phyloP scores from a whole-genome alignment of 2,329 filamentous ascomycete species.

The Talaromyces pinophilus region DNA sequence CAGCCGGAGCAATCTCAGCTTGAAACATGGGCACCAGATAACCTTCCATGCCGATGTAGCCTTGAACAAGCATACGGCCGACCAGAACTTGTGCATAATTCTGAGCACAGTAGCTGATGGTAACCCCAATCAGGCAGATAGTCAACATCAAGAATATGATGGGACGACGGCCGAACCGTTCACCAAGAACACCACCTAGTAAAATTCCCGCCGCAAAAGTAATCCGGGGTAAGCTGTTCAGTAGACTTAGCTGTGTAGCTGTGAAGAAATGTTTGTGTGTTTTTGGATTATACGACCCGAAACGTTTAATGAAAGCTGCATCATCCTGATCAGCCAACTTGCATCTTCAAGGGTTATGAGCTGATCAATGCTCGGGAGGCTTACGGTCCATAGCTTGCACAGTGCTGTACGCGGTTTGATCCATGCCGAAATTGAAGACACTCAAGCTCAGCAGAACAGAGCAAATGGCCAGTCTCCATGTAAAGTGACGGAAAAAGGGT shows the following conservation, averaged over 20 bases:
- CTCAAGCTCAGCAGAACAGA: not conserved
- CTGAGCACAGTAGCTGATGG: conserved; percentile 24
- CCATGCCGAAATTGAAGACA: conserved; percentile 15
- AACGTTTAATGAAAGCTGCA: not conserved
- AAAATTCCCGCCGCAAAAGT: conserved; percentile 12
- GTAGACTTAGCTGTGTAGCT: conserved; percentile 16
- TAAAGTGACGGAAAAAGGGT: conserved; percentile 3
- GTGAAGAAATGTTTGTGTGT: conserved; percentile 16
- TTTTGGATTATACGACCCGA: not conserved
- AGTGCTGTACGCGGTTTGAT: not conserved
- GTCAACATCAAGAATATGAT: conserved; percentile 22
- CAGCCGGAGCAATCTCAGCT: conserved; percentile 11
- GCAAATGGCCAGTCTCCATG: not conserved
- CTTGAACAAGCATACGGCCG: not conserved
- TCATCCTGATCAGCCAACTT: not conserved
- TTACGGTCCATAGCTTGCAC: conserved; percentile 3
- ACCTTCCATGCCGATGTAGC: conserved; percentile 10
- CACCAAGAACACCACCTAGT: conserved; percentile 16
- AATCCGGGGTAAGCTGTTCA: conserved; percentile 22
- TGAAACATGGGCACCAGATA: conserved; percentile 23
- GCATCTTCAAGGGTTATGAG: no score
- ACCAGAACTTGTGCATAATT: not conserved
- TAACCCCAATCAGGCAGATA: conserved; percentile 24
- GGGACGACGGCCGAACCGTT: conserved; percentile 21
- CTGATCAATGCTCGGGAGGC: no score